Conservation (phyloP, 306 rosid genomes). For the Dalbergia oliveri region DNA sequence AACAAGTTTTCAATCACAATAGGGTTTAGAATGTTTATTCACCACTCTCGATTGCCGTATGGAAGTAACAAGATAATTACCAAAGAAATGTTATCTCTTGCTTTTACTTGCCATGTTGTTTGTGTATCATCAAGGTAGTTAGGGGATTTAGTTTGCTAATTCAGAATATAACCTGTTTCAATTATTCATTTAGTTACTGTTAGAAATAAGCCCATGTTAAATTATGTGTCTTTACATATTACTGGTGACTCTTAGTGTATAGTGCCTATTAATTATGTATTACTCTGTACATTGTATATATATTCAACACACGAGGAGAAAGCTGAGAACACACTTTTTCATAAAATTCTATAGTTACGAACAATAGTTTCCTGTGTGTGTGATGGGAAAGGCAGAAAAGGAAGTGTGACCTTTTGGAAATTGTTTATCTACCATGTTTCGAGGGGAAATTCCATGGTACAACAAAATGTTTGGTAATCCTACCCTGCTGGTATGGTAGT, state of each 20-base stretch:
- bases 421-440: slow-evolving; percentile 1
- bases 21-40: slow-evolving; percentile 12
- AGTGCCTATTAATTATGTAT: no score
- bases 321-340: no score
- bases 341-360: background rate
- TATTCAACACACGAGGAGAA: no score
- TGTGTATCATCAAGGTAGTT: slow-evolving; percentile 17
- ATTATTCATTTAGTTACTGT: background rate
- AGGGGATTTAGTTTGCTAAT: slow-evolving; percentile 28
- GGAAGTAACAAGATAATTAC: background rate
- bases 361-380: slow-evolving; percentile 24
- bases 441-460: slow-evolving; percentile 13
- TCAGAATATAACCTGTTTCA: background rate
- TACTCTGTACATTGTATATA: no score
- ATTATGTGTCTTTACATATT: no score
- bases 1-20: slow-evolving; percentile 1
- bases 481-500: background rate
- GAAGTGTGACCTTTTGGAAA: slow-evolving; percentile 27
- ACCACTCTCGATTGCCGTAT: slow-evolving; percentile 22
- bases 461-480: slow-evolving; percentile 28
- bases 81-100: background rate
- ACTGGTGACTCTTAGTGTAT: no score
- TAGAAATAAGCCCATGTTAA: no score
- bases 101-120: background rate
- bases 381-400: slow-evolving; percentile 21